Conservation (phyloP, 192 early-diverging fungal genomes). For the Allomyces macrogynus region DNA sequence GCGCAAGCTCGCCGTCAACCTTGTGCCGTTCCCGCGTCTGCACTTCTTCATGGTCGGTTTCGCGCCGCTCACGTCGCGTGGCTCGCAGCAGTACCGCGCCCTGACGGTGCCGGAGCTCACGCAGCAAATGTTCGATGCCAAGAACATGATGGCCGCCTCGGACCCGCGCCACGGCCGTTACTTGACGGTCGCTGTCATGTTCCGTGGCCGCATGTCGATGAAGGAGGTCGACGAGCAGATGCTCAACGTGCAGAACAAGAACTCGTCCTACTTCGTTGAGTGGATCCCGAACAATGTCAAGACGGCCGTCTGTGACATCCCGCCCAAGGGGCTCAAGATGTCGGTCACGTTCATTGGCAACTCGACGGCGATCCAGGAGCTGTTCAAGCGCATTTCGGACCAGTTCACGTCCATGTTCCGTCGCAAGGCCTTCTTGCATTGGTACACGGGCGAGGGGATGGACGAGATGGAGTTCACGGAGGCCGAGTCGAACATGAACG, state of each 20-base stretch:
- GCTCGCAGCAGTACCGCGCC: slow-evolving; percentile 49
- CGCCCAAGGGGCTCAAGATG: slow-evolving; percentile 48
- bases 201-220: slow-evolving; percentile 87
- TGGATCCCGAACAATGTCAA: slow-evolving; percentile 99
- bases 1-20: slow-evolving; percentile 70
- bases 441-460: slow-evolving; percentile 78
- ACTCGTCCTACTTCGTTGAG: slow-evolving; percentile 94
- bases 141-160: slow-evolving; percentile 99
- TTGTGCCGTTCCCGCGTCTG: slow-evolving; percentile 82
- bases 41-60: slow-evolving; percentile 85
- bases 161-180: slow-evolving; percentile 83
- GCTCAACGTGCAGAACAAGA: slow-evolving; percentile 90
- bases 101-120: slow-evolving; percentile 63
- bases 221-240: slow-evolving; percentile 98
- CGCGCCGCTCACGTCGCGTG: slow-evolving; percentile 58
- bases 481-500: slow-evolving; percentile 89
- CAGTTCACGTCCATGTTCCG: slow-evolving; percentile 59
- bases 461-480: slow-evolving; percentile 72
- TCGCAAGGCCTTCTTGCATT: slow-evolving; percentile 63
- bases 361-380: slow-evolving; percentile 54
- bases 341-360: slow-evolving; percentile 60
- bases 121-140: slow-evolving; percentile 71
- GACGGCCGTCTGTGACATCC: slow-evolving; percentile 56
- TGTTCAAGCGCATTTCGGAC: slow-evolving; percentile 48
- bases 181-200: slow-evolving; percentile 74